Conservation (phyloP, 108 stramenopile species). For the Nannochloropsis salina region DNA sequence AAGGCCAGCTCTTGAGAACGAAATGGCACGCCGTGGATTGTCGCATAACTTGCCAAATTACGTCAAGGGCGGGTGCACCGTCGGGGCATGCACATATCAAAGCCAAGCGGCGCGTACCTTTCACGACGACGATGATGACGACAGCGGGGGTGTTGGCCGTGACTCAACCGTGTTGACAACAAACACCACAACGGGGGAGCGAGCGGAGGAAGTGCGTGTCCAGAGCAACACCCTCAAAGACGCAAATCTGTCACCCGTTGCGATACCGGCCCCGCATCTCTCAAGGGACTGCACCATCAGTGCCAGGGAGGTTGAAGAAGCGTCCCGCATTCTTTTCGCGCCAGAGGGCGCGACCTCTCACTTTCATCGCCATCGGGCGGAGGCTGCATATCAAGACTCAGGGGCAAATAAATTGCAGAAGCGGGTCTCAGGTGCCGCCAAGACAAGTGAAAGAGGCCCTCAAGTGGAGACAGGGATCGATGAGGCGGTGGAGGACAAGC, state of each 20-base stretch:
- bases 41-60: background rate
- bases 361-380: no score
- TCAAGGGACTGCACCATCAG: background rate
- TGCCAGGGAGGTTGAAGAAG: conserved; percentile 13
- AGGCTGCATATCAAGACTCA: no score
- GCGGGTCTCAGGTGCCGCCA: no score
- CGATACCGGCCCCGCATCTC: background rate
- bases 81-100: background rate
- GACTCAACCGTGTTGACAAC: conserved; percentile 13
- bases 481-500: no score
- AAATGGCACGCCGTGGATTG: conserved; percentile 12
- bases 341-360: background rate
- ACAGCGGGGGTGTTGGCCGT: background rate
- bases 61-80: conserved; percentile 6
- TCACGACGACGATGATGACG: conserved; percentile 5
- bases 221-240: background rate
- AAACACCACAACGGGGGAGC: background rate
- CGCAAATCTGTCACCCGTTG: background rate
- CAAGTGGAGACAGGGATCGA: no score
- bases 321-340: background rate
- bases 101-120: background rate
- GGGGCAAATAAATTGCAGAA: no score
- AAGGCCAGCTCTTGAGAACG: no score
- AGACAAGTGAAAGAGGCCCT: no score
- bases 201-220: background rate